phyloP scores from a whole-genome alignment of 805 yeast genomes.

The Diddensiella santjacobensis region DNA sequence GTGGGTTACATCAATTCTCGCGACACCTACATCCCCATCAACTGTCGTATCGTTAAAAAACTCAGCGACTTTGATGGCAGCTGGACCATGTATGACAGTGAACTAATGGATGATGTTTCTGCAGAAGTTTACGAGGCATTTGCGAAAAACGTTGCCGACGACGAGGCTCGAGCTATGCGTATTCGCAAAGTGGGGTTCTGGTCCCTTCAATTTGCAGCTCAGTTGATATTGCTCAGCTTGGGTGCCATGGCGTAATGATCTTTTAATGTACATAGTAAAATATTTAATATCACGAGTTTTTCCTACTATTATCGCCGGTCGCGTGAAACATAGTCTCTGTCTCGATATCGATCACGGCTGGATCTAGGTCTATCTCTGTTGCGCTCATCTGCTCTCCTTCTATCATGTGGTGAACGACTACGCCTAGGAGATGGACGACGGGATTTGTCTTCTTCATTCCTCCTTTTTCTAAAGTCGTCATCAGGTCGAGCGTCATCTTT shows the following conservation, averaged over 20 bases:
- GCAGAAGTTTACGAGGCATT: slow-evolving; percentile 88
- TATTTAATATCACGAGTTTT: no score
- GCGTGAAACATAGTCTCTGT: no score
- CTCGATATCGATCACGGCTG: no score
- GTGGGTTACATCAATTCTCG: slow-evolving; percentile 91
- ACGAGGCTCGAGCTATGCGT: slow-evolving; percentile 66
- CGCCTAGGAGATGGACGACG: no score
- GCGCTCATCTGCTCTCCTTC: no score
- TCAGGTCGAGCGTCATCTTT: no score
- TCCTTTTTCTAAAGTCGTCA: no score
- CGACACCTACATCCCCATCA: slow-evolving; percentile 83
- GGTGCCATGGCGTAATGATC: slow-evolving; percentile 57
- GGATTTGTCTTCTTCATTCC: no score
- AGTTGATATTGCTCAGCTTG: slow-evolving; percentile 74
- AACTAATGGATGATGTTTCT: slow-evolving; percentile 86
- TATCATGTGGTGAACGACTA: no score
- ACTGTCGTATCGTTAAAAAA: slow-evolving; percentile 75
- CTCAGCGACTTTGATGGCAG: slow-evolving; percentile 87
- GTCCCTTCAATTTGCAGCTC: slow-evolving; percentile 82
- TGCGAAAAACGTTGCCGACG: slow-evolving; percentile 84
- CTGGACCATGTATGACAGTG: slow-evolving; percentile 92
- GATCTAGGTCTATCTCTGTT: no score
- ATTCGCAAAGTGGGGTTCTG: slow-evolving; percentile 86
- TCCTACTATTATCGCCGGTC: no score
- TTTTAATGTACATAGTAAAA: not conserved